These are phyloP conservation scores for Mycocalia duriaeana DNA, from an alignment of 1,284 basidiomycete species.

Conservation along the genomic window DNA sequence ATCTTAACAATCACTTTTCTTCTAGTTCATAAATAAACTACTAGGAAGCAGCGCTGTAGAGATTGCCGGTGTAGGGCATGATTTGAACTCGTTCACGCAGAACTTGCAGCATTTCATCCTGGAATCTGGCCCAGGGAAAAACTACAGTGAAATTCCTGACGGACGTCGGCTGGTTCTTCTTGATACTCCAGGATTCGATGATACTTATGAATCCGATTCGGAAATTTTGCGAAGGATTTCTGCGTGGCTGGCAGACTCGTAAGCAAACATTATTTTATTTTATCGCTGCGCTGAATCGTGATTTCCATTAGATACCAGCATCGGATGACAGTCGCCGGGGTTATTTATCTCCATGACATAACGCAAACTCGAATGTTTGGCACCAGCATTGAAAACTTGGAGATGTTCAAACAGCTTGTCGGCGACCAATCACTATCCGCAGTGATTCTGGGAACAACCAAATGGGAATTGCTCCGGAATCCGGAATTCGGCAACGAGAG, in stretches of 20 bases:
- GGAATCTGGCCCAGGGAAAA: background rate
- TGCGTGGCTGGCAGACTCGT: background rate
- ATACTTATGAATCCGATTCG: constrained; percentile 1
- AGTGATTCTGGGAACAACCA: background rate
- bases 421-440: background rate
- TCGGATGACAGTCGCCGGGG: background rate
- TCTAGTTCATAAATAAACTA: background rate
- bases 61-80: background rate
- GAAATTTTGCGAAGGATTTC: background rate
- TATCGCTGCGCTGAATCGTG: background rate
- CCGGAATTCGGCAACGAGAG: background rate
- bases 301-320: background rate
- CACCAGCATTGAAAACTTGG: background rate
- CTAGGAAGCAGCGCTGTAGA: background rate
- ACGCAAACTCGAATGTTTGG: background rate
- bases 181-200: constrained; percentile 1
- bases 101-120: background rate
- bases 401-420: background rate
- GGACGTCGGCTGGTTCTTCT: background rate
- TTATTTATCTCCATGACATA: constrained; percentile 1
- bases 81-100: background rate
- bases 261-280: background rate
- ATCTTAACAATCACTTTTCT: background rate
- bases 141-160: background rate
- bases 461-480: background rate